Base-by-base conservation (phyloP, 257 asterid species). In the Gardenia jasminoides region DNA sequence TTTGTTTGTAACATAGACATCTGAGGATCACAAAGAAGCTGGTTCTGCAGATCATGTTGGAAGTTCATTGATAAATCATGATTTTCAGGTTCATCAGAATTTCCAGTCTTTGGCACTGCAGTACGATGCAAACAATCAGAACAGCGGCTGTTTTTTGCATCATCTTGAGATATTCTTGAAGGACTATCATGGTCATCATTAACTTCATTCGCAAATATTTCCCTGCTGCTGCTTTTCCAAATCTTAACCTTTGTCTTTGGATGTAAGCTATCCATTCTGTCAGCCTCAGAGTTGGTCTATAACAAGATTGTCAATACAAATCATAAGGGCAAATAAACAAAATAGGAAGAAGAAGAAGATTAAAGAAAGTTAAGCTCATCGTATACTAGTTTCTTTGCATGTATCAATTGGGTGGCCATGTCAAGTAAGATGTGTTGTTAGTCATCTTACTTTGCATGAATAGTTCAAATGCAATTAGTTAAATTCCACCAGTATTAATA, bases 181-280 rank as follows among this genome's bases (percentile, higher is more conserved):
- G 82, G 69, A 33, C 56, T 41, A 8, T 82, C 81, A 58, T 76
- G 78, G 68, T 56, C 85, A 44, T 28, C 74, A 76, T 69, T 75
- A 58, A 75, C 59, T 26, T 65, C 66, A 36, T 39, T 88, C 36
- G 72, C 78, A 47, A 26, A 13, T 59, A 70, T 80, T 39, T 78
- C 82, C 76, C 80, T 81, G 77, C 87, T 76, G 74, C 88, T 82
- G 71, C 88, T 82, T 77, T 82, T 84, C 90, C 86, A 78, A 67
- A 78, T 79, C 87, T 88, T 83, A 70, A 77, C 80, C 76, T 80
- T 80, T 70, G 66, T 83, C 62, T 79, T 83, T 0, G 76, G 20
- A 72, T 71, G 78, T 62, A 73, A 31, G 84, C 78, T 73, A 74
- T 87, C 91, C 97, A 88, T 89, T 77, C 67, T 65, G 61, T 19